These are phyloP conservation scores for Blastobotrys persicus DNA, from an alignment of 1,139 yeast genomes.

Conservation along the genomic window DNA sequence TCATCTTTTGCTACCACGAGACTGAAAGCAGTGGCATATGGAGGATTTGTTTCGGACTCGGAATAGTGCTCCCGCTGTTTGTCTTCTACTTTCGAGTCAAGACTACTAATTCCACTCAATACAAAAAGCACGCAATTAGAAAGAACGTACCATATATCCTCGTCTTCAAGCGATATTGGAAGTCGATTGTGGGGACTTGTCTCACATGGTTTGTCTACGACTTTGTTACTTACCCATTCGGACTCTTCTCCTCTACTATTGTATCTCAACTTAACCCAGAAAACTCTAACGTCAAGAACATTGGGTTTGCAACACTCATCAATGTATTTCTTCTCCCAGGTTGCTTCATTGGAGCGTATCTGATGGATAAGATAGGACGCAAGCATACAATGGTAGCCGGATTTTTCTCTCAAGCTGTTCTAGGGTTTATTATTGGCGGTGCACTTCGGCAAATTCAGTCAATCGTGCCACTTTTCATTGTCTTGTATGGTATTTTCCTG, in stretches of 20 bases:
- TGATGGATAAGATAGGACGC: constrained; percentile 82
- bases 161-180: constrained; percentile 78
- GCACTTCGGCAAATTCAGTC: constrained; percentile 52
- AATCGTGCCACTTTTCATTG: constrained; percentile 72
- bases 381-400: constrained; percentile 70
- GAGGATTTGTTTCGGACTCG: constrained; percentile 84
- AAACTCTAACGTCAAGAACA: constrained; percentile 60
- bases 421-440: constrained; percentile 86
- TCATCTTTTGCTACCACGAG: constrained; percentile 10
- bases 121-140: constrained; percentile 63
- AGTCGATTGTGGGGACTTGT: constrained; percentile 65
- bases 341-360: constrained; percentile 71
- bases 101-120: constrained; percentile 68
- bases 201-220: constrained; percentile 87
- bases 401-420: constrained; percentile 62
- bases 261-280: constrained; percentile 58
- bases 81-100: constrained; percentile 72
- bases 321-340: constrained; percentile 87
- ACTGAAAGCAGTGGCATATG: constrained; percentile 48
- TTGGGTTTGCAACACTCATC: constrained; percentile 89
- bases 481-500: constrained; percentile 78
- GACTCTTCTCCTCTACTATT: constrained; percentile 71
- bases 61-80: constrained; percentile 79
- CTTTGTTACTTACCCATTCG: constrained; percentile 80
- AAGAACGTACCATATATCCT: constrained; percentile 63